Base-by-base conservation (phyloP, 345 rosid genomes). In the Hypericum androsaemum region DNA sequence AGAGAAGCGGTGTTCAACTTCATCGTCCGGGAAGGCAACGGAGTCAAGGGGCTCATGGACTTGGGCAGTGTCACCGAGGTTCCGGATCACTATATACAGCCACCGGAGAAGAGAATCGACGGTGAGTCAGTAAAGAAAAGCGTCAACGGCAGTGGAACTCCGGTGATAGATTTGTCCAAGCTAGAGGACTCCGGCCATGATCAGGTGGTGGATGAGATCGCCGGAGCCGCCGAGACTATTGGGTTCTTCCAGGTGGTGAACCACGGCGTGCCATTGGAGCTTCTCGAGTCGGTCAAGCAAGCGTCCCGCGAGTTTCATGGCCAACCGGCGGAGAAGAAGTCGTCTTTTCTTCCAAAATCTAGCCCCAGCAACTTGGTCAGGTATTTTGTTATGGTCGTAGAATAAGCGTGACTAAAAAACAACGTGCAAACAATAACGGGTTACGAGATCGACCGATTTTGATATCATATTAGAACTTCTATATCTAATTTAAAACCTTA, bases 241-340 rank as follows among this genome's bases (percentile, higher is more conserved):
- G 84, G 84, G 47, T 79, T 79, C 71, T 76, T 79, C 62, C 78
- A 79, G 68, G 81, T 79, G 38, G 70, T 69, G 56, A 76, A 76
- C 70, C 84, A 79, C 38, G 88, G 82, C 0, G 78, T 78, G 16
- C 69, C 78, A 5, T 47, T 54, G 0, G 71, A 78, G 45, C 52
- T 81, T 48, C 74, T 81, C 0, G 82, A 78, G 40, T 51, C 54
- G 11, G 61, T 78, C 6, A 74, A 78, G 57, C 51, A 28, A 0
- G 50, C 88, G 0, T 80, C 82, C 2, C 78, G 74, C 56, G 44
- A 48, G 17, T 78, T 74, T 68, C 78, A 78, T 5, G 64, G 70
- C 7, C 72, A 58, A 39, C 36, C 76, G 6, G 48, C 76, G 0
- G 82, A 76, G 48, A 64, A 63, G 43, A 81, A 71, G 61, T 74